phyloP scores from a whole-genome alignment of 73 alveolate species.

The Paramecium sonneborni region DNA sequence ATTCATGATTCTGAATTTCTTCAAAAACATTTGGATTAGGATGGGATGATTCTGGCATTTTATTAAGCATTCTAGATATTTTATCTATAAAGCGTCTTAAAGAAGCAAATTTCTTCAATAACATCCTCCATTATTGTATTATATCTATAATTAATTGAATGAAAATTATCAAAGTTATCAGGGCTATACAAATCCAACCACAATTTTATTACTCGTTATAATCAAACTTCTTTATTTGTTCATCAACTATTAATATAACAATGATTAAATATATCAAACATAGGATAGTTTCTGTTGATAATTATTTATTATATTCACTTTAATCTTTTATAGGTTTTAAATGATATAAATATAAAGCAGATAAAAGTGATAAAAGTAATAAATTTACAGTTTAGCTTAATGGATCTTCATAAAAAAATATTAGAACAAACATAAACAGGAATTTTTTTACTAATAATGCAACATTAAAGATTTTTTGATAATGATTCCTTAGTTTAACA shows the following conservation, averaged over 20 bases:
- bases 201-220: not conserved
- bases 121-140: not conserved
- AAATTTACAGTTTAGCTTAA: not conserved
- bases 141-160: not conserved
- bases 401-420: not conserved
- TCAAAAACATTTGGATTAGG: not conserved
- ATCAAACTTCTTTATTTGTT: not conserved
- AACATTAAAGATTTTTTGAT: not conserved
- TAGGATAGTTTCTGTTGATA: not conserved
- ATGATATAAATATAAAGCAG: not conserved
- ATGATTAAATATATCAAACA: not conserved
- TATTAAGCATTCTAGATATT: not conserved
- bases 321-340: not conserved
- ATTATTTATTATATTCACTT: slow-evolving; percentile 8
- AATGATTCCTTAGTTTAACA: not conserved
- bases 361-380: not conserved
- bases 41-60: not conserved
- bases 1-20: not conserved
- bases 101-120: not conserved
- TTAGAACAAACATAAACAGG: not conserved
- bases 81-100: not conserved
- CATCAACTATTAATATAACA: not conserved
- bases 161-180: not conserved
- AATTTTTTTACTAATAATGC: not conserved
- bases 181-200: slow-evolving; percentile 38